phyloP scores from a whole-genome alignment of 1,139 yeast genomes.

The Suhomyces kunorum region DNA sequence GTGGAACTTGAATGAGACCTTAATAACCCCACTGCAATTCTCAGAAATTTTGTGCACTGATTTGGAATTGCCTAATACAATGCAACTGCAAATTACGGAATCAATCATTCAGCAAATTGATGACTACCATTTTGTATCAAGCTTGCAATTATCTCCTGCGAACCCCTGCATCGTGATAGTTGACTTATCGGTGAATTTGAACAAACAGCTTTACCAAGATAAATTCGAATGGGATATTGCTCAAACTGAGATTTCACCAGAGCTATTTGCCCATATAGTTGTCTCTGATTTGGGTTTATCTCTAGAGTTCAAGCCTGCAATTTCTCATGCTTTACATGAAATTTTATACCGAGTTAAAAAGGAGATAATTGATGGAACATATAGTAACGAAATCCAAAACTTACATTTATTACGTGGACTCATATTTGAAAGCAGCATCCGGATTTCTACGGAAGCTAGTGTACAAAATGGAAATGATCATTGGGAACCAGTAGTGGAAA shows the following conservation, averaged over 20 bases:
- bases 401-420: conserved; percentile 47
- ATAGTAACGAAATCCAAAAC: conserved; percentile 48
- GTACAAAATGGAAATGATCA: conserved; percentile 56
- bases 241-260: conserved; percentile 72
- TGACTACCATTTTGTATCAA: conserved; percentile 58
- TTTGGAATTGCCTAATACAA: conserved; percentile 68
- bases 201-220: conserved; percentile 84
- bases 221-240: conserved; percentile 92
- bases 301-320: conserved; percentile 87
- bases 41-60: conserved; percentile 80
- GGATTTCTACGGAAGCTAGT: conserved; percentile 49
- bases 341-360: conserved; percentile 71
- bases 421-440: conserved; percentile 45
- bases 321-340: conserved; percentile 86
- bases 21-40: conserved; percentile 81
- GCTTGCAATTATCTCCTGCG: conserved; percentile 64
- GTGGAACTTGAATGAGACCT: conserved; percentile 84
- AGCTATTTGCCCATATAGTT: conserved; percentile 75
- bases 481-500: conserved; percentile 90
- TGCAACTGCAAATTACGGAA: conserved; percentile 65
- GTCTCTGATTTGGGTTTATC: conserved; percentile 83
- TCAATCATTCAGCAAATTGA: conserved; percentile 80
- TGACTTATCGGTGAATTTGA: conserved; percentile 79
- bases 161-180: conserved; percentile 75
- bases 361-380: conserved; percentile 81